Percentiles rank a stretch among this genome's conserved stretches.
Conservation (phyloP, 352 stramenopile species). For the Pythium aristosporum region DNA sequence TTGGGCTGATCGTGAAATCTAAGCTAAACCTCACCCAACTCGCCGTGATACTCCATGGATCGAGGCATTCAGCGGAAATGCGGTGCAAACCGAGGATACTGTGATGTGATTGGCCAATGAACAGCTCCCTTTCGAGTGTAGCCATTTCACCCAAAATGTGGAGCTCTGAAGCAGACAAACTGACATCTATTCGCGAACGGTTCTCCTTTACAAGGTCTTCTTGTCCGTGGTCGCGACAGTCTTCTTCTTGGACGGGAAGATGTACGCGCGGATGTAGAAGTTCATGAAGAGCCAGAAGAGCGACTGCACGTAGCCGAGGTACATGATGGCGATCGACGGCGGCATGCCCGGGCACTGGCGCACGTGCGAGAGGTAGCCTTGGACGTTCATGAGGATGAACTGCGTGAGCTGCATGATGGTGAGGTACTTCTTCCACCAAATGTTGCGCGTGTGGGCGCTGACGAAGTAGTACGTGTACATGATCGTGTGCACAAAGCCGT, state of each 20-base stretch:
- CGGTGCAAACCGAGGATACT: too few species aligned
- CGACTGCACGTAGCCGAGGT: constrained; percentile 93
- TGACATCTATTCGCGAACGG: neutral
- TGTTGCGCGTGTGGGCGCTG: constrained; percentile 92
- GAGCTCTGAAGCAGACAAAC: too few species aligned
- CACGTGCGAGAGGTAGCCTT: constrained; percentile 41
- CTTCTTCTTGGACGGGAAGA: constrained; percentile 6
- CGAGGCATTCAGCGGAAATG: too few species aligned
- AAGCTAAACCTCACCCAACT: too few species aligned
- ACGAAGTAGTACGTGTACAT: constrained; percentile 99
- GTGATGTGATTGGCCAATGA: too few species aligned
- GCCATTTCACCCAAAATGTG: too few species aligned
- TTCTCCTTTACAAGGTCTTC: constrained; percentile 10
- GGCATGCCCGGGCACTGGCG: constrained; percentile 80
- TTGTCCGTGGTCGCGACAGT: constrained; percentile 1
- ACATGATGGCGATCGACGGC: constrained; percentile 60
- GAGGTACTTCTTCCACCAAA: constrained; percentile 95
- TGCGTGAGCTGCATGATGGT: constrained; percentile 93
- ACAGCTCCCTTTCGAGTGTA: too few species aligned
- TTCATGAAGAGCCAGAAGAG: constrained; percentile 95
- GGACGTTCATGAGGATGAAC: constrained; percentile 74
- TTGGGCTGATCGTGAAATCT: too few species aligned
- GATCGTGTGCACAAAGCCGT: constrained; percentile 95
- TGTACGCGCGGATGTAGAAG: constrained; percentile 52
- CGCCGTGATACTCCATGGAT: too few species aligned